Percentiles rank a stretch among this genome's conserved stretches.
Conservation (phyloP, 139 green algal species). For the Tetraselmis striata region DNA sequence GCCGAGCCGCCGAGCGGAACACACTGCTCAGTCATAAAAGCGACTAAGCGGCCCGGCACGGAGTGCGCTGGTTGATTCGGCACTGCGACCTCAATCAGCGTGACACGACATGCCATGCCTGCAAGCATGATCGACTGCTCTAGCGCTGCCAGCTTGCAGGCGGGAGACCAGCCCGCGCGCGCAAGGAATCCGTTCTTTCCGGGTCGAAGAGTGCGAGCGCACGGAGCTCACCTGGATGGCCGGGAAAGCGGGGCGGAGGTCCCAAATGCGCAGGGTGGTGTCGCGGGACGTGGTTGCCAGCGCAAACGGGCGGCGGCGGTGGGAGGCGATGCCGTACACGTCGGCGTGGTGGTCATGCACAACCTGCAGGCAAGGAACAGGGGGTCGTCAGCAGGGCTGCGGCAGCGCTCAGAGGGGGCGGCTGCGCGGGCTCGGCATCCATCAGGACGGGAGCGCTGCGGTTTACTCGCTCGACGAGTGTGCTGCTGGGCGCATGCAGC, state of each 20-base stretch:
- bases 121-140: no score
- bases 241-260: slow-evolving; percentile 9
- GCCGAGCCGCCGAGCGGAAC: no score
- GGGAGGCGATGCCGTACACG: slow-evolving; percentile 45
- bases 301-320: slow-evolving; percentile 35
- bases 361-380: slow-evolving; percentile 17
- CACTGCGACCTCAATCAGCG: no score
- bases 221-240: not conserved
- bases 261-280: slow-evolving; percentile 44
- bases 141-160: no score
- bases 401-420: not conserved
- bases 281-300: slow-evolving; percentile 34
- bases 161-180: no score
- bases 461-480: not conserved
- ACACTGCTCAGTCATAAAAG: no score
- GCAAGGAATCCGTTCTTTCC: no score
- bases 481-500: no score
- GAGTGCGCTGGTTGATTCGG: no score
- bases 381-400: not conserved
- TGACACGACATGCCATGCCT: no score
- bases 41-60: no score
- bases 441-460: not conserved
- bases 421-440: not conserved
- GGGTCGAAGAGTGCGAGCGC: no score
- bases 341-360: slow-evolving; percentile 36